Evolutionary conservation across 1,284 basidiomycete genomes (phyloP), one percentile per base, ranked within the genome.

Genomic region (Ceratobasidium sp.): DNA sequence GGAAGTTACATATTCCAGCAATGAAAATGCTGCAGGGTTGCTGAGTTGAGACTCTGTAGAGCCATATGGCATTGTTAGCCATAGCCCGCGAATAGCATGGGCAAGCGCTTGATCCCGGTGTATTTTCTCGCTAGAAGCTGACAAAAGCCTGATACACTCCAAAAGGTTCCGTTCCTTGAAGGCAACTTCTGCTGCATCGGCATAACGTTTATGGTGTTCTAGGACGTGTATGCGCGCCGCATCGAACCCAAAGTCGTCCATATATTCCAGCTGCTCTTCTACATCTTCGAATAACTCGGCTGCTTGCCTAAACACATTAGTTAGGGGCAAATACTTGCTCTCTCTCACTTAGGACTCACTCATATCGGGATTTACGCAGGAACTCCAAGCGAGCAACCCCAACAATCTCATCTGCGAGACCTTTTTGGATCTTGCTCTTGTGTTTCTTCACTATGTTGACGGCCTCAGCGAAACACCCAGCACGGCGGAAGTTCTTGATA

Each of bases 141-240:
- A 53, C 1, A 71, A 48, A n/a, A 61, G 18, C 28, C 46, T 28
- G 9, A 71, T 43, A 18, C 57, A 45, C 50, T 71, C 55, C n/a
- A 59, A 86, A 0, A 77, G 62, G 53, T 79, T 81, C 73, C 82
- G 79, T 3, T 78, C 88, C 85, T 78, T 76, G 1, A 88, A 77
- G 74, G 88, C 85, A 18, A 89, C 76, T 16, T 87, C 82, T 0
- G 88, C 89, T 0, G 89, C 89, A 34, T 90, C 86, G 0, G 76
- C 71, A 53, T 79, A 82, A 73, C 82, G 79, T 3, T 83, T 84
- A 2, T 83, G 79, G 3, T 80, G 77, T 58, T 84, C 82, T n/a
- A 90, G 81, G 8, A 90, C 77, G 0, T 78, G 77, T 0, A 85
- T 85, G n/a, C 81, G 84, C 12, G 85, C 84, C 16, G 84, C 76